phyloP scores from a whole-genome alignment of 192 early-diverging fungal genomes.

The Lunasporangiospora selenospora region DNA sequence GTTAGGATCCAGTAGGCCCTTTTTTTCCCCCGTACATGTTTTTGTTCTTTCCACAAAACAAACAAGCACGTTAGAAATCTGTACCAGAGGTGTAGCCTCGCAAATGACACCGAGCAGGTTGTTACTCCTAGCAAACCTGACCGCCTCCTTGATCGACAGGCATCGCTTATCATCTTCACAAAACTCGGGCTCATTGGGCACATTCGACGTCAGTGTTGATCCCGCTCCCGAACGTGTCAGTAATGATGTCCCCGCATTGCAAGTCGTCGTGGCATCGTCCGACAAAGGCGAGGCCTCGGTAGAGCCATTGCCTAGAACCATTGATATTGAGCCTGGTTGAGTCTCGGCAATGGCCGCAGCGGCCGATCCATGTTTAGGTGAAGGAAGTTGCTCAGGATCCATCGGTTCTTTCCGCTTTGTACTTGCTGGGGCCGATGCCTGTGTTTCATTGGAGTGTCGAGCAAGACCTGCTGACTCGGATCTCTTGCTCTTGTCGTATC shows the following conservation, averaged over 20 bases:
- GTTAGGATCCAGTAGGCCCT: too few species aligned
- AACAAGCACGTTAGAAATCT: conserved; percentile 6
- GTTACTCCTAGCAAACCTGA: conserved; percentile 91
- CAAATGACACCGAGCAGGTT: conserved; percentile 95
- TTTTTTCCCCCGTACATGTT: too few species aligned
- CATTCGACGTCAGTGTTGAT: background rate
- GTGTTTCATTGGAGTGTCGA: too few species aligned
- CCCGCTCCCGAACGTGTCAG: conserved; percentile 10
- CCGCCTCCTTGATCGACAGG: conserved; percentile 90
- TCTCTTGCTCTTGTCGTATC: conserved; percentile 57
- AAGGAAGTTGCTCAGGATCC: conserved; percentile 33
- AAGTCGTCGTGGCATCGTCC: too few species aligned
- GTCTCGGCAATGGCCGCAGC: conserved; percentile 12
- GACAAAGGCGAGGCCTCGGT: too few species aligned
- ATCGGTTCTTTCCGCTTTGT: conserved; percentile 39
- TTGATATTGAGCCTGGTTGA: conserved; percentile 5
- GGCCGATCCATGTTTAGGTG: conserved; percentile 28
- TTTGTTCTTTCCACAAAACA: too few species aligned
- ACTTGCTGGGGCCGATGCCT: background rate
- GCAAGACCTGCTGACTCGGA: background rate
- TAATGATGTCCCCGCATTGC: conserved; percentile 16
- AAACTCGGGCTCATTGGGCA: conserved; percentile 27
- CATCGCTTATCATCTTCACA: conserved; percentile 55
- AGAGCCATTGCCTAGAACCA: too few species aligned
- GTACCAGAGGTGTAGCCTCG: conserved; percentile 87